Conservation (phyloP, 768 basidiomycete genomes). For the Lactarius hengduanensis region DNA sequence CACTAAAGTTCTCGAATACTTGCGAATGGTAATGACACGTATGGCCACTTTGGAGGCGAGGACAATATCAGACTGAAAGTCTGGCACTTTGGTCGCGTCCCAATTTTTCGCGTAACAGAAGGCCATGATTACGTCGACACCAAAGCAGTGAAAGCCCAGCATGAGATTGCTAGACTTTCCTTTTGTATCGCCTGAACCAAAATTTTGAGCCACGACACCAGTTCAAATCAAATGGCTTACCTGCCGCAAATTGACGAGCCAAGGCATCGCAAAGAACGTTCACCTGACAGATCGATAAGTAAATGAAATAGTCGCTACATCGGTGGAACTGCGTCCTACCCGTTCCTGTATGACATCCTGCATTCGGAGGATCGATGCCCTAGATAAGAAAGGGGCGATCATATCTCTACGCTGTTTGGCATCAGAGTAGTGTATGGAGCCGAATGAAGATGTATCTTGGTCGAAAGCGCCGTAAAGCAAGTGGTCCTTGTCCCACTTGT, state of each 20-base stretch:
- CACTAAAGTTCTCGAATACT: not conserved
- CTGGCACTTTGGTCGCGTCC: conserved; percentile 1
- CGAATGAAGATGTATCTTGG: not conserved
- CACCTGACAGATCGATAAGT: not conserved
- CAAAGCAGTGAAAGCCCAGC: conserved; percentile 5
- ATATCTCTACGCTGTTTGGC: conserved; percentile 14
- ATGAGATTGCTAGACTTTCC: conserved; percentile 13
- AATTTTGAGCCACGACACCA: not conserved
- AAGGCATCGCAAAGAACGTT: conserved; percentile 5
- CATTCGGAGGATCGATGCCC: conserved; percentile 6
- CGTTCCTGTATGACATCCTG: conserved; percentile 7
- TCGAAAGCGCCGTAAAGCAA: conserved; percentile 8
- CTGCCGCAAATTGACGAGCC: conserved; percentile 1
- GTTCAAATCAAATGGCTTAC: not conserved
- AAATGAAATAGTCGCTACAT: not conserved
- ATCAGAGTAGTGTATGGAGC: conserved; percentile 11
- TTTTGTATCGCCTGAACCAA: not conserved
- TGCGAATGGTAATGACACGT: not conserved
- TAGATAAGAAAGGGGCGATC: conserved; percentile 3
- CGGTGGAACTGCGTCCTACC: not conserved
- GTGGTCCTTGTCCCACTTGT: conserved; percentile 19
- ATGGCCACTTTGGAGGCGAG: not conserved
- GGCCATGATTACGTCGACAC: not conserved
- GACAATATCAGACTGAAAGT: conserved; percentile 3
- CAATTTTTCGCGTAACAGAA: conserved; percentile 7